A percentile compares a stretch with the other conserved stretches of the same genome.
These are phyloP conservation scores for Gossypium ekmanianum DNA, from an alignment of 345 rosid genomes.

Conservation along the genomic window DNA sequence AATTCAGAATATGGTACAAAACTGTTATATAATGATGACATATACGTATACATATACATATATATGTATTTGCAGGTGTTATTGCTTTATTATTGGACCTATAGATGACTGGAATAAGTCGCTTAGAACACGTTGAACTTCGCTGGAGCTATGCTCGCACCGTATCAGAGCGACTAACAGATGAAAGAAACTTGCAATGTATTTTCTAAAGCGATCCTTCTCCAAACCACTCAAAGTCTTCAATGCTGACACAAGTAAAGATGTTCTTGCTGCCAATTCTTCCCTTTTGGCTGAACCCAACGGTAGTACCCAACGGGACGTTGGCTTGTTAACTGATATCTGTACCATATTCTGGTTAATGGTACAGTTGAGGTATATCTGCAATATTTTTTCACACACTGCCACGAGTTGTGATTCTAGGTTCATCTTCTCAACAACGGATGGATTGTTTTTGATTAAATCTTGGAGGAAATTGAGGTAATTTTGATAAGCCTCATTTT, in stretches of 20 bases:
- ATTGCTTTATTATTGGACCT: constrained; percentile 61
- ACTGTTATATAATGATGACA: constrained; percentile 19
- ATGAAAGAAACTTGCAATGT: constrained; percentile 51
- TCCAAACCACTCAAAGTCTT: constrained; percentile 48
- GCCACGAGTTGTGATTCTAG: constrained; percentile 51
- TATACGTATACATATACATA: not conserved
- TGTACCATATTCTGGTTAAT: constrained; percentile 17
- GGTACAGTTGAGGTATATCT: constrained; percentile 64
- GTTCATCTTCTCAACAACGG: constrained; percentile 40
- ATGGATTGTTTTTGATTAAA: constrained; percentile 40
- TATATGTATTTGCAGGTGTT: not conserved
- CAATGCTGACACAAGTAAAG: constrained; percentile 60
- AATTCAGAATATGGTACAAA: constrained; percentile 14
- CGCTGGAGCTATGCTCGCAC: constrained; percentile 84
- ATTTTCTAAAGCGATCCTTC: constrained; percentile 50
- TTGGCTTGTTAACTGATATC: constrained; percentile 29
- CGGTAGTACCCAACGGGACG: constrained; percentile 62
- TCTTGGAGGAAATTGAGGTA: constrained; percentile 62
- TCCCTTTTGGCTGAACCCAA: constrained; percentile 72
- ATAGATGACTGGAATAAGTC: constrained; percentile 72
- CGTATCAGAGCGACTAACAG: constrained; percentile 75
- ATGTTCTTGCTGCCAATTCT: constrained; percentile 75
- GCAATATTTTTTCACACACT: constrained; percentile 54
- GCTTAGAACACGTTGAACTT: constrained; percentile 63
- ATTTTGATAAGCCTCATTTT: constrained; percentile 74